phyloP scores from a whole-genome alignment of 2,329 filamentous ascomycete species.

The Sporothrix curviconia region DNA sequence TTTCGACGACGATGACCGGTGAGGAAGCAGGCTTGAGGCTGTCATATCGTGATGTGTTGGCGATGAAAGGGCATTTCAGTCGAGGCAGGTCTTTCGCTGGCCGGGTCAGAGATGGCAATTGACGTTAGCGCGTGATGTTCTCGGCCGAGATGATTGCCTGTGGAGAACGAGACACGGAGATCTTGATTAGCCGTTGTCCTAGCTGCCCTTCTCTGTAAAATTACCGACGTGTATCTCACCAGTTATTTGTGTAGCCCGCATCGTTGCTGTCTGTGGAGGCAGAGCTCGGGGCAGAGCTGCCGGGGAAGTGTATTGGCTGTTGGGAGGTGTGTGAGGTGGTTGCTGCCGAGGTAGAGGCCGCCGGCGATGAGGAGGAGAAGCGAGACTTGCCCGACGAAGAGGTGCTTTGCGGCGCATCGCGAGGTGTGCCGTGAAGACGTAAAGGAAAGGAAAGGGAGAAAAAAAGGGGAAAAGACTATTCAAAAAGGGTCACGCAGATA shows the following conservation, averaged over 20 bases:
- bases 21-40: slow-evolving; percentile 6
- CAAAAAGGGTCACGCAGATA: too few relatives aligned
- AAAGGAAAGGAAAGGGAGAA: neutral
- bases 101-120: slow-evolving; percentile 18
- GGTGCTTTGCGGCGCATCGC: slow-evolving; percentile 15
- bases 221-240: too few relatives aligned
- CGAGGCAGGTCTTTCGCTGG: slow-evolving; percentile 10
- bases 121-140: slow-evolving; percentile 15
- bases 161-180: neutral
- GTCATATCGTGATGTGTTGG: slow-evolving; percentile 13
- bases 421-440: neutral
- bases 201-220: too few relatives aligned
- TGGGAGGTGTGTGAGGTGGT: slow-evolving; percentile 5
- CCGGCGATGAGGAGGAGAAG: slow-evolving; percentile 14
- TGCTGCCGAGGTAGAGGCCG: slow-evolving; percentile 15
- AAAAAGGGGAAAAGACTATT: neutral
- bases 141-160: neutral
- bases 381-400: slow-evolving; percentile 11
- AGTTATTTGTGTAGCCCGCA: neutral
- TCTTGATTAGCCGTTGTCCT: too few relatives aligned
- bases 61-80: slow-evolving; percentile 15
- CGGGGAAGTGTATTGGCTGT: too few relatives aligned
- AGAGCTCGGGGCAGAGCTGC: too few relatives aligned
- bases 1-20: neutral
- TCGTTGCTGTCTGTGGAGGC: neutral